phyloP scores from a whole-genome alignment of 2,329 filamentous ascomycete genomes.

The Tolypocladium tropicale region DNA sequence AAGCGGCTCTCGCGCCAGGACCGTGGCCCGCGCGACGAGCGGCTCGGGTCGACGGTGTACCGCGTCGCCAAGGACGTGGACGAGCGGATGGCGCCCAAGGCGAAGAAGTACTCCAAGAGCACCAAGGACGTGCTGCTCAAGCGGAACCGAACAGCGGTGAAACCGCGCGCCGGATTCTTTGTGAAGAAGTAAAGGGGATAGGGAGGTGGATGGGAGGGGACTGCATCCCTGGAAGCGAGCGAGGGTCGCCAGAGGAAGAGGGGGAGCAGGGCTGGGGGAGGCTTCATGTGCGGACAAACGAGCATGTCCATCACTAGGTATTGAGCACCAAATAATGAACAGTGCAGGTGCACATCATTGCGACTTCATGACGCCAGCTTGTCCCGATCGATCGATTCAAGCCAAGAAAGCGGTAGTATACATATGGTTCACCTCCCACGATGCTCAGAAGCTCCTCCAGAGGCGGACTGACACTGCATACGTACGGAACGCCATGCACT shows the following conservation, averaged over 20 bases:
- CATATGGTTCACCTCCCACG: neutral
- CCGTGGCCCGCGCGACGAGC: constrained; percentile 33
- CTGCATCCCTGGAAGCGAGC: no score
- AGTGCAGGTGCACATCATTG: neutral
- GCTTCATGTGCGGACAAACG: neutral
- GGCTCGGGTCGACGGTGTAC: constrained; percentile 44
- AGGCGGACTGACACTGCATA: neutral
- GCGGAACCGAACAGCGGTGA: constrained; percentile 30
- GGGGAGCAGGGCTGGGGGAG: neutral
- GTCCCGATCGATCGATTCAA: neutral
- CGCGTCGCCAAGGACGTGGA: constrained; percentile 36
- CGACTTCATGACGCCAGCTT: neutral
- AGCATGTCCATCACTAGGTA: neutral
- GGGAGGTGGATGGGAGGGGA: neutral
- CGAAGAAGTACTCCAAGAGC: constrained; percentile 28
- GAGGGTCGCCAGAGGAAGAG: no score
- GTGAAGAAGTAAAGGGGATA: constrained; percentile 7
- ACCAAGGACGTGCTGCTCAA: constrained; percentile 34
- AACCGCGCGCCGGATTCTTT: constrained; percentile 32
- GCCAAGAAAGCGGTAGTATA: neutral
- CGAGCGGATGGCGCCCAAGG: constrained; percentile 36
- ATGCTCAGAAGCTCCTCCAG: neutral
- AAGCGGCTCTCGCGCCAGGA: constrained; percentile 24
- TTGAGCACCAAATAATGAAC: neutral
- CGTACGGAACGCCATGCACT: neutral